Evolutionary conservation across 345 rosid genomes (phyloP).

Genomic region (Linum trigynum): DNA sequence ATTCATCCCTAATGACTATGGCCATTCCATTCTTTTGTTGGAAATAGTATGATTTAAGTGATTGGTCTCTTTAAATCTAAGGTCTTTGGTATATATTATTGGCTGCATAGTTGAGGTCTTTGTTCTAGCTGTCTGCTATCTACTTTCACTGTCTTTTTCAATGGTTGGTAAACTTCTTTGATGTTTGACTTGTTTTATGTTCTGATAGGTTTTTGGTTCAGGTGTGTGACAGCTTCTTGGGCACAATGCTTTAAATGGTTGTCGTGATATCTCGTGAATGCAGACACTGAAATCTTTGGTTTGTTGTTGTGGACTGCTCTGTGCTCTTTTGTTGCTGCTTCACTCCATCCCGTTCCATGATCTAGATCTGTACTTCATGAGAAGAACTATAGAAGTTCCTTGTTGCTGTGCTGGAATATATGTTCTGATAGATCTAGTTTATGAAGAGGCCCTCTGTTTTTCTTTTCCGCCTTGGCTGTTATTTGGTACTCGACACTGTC

Average conservation of each 20-base stretch:
- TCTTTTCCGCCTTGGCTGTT: constrained; percentile 2
- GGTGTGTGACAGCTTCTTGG: constrained; percentile 32
- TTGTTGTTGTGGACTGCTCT: constrained; percentile 31
- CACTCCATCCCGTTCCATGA: constrained; percentile 22
- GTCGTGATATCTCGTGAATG: constrained; percentile 27
- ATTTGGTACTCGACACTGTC: constrained; percentile 4
- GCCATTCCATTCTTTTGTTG: too few species aligned
- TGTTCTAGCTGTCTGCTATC: background rate
- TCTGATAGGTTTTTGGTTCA: constrained; percentile 27
- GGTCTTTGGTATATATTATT: background rate
- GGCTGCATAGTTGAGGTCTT: too few species aligned
- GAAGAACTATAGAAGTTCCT: constrained; percentile 11
- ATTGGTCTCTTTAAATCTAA: too few species aligned
- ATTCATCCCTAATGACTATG: too few species aligned
- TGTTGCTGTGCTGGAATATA: constrained; percentile 13
- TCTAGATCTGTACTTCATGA: constrained; percentile 8
- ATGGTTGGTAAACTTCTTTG: constrained; percentile 6
- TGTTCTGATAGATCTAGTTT: constrained; percentile 1
- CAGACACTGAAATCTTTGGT: constrained; percentile 27
- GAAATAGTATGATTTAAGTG: too few species aligned
- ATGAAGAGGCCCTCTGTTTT: constrained; percentile 8
- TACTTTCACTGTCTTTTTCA: background rate
- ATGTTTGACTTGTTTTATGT: constrained; percentile 14
- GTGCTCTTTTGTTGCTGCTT: constrained; percentile 29
- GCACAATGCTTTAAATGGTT: constrained; percentile 27